Evolutionary conservation across 306 rosid genomes (phyloP).

Genomic region (Astragalus membranaceus): DNA sequence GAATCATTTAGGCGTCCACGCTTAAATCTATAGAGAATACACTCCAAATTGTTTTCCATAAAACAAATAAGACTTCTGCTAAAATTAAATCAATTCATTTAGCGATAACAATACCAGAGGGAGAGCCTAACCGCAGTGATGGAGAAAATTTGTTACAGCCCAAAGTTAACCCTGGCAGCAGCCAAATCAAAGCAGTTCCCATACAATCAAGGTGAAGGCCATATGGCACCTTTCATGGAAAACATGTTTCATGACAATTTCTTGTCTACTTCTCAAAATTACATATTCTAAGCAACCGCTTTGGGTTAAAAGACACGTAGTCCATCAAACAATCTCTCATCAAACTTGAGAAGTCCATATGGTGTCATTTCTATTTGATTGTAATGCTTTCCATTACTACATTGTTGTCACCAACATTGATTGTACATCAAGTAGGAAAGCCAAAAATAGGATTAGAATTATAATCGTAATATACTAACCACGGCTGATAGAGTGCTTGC

Average conservation of each 20-base stretch:
- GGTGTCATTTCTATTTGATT: background rate
- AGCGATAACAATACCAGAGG: background rate
- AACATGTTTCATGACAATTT: background rate
- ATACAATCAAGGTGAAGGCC: background rate
- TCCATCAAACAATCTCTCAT: background rate
- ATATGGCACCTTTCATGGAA: background rate
- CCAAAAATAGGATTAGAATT: background rate
- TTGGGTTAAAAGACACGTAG: background rate
- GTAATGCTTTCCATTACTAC: background rate
- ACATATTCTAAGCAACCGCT: background rate
- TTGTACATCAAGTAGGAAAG: background rate
- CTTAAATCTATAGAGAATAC: background rate
- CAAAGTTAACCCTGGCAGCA: background rate
- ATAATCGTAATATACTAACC: conserved; percentile 43
- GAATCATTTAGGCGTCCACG: background rate
- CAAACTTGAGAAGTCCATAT: background rate
- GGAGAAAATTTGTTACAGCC: background rate
- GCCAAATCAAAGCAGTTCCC: background rate
- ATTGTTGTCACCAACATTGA: background rate
- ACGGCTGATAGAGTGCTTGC: conserved; percentile 72
- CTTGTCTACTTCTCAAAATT: background rate
- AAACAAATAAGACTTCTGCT: background rate
- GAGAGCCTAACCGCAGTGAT: background rate
- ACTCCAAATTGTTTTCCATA: background rate
- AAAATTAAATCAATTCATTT: background rate